phyloP scores from a whole-genome alignment of 2,329 filamentous ascomycete species.

The Fusarium sp. region DNA sequence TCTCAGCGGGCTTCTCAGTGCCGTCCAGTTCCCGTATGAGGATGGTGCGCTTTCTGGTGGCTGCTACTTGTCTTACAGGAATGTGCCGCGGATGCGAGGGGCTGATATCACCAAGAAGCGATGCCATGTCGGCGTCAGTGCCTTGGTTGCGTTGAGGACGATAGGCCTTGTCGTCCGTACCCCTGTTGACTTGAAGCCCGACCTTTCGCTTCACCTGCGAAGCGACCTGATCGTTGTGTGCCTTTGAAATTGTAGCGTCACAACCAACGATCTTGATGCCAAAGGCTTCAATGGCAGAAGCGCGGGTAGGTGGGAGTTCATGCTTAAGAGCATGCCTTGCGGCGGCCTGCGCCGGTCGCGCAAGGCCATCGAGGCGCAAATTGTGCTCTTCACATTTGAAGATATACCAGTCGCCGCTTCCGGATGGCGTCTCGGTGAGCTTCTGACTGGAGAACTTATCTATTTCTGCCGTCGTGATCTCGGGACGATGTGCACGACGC shows the following conservation, averaged over 20 bases:
- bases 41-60: not conserved
- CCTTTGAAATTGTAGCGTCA: not conserved
- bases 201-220: rapidly evolving
- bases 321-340: not conserved
- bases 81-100: not conserved
- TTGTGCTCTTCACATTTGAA: not conserved
- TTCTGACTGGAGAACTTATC: not conserved
- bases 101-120: not conserved
- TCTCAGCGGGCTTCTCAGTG: not conserved
- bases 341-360: not conserved
- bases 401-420: not conserved
- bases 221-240: not conserved
- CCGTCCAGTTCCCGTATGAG: not conserved
- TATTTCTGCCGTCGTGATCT: not conserved
- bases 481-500: not conserved
- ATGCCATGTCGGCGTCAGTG: not conserved
- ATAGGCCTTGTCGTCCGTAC: rapidly evolving
- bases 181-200: rapidly evolving
- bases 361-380: not conserved
- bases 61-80: not conserved
- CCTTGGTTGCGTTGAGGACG: too few relatives aligned
- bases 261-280: not conserved
- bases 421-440: not conserved
- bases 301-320: not conserved
- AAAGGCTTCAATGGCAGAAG: not conserved